Base-by-base conservation (phyloP, 2,329 filamentous ascomycete species). In the Sporothrix sp. region DNA sequence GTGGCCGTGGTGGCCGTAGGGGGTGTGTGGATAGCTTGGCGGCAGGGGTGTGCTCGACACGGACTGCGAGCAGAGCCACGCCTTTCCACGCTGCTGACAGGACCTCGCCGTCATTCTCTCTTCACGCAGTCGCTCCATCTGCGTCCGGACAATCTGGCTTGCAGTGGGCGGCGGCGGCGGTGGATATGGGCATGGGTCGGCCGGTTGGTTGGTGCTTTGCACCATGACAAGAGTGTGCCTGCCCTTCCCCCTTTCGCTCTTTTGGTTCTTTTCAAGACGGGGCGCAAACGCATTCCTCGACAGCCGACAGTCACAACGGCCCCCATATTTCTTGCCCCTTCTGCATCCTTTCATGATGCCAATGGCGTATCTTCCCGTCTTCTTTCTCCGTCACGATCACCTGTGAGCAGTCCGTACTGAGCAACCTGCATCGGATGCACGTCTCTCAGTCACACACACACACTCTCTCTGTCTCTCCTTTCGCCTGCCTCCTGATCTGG, bases 41-140 rank as follows among this genome's bases (percentile, higher is more conserved):
- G 30, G 23, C 32, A 50, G 39, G 48, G 48, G 39, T 50, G 48
- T 50, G 40, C 32, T 44, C 27, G 45, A 44, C 25, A 18, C 38
- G 45, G 45, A 30, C 30, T 48, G 30, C 23, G 48, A 50, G 48
- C 21, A 37, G 23, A n/a, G n/a, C n/a, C 30, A 35, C 36, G n/a
- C 32, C 43, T 25, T 35, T 35, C 32, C 16, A 33, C 18, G 27
- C 23, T 30, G 38, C 40, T 45, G 45, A 45, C 46, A 48, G 38
- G 50, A 16, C 18, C 28, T 32, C 10, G 11, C 42, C 16, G 21
- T 20, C 11, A 30, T 23, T 38, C 20, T 14, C 32, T n/a, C 4
- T 43, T 25, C 35, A n/a, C 10, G 27, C 16, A 23, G 18, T 6
- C 13, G 16, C 36, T 23, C 46, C 10, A 35, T 13, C 11, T 20